These are phyloP conservation scores for Phylloboletellus chloephorus DNA, from an alignment of 1,284 basidiomycete species.

Conservation along the genomic window DNA sequence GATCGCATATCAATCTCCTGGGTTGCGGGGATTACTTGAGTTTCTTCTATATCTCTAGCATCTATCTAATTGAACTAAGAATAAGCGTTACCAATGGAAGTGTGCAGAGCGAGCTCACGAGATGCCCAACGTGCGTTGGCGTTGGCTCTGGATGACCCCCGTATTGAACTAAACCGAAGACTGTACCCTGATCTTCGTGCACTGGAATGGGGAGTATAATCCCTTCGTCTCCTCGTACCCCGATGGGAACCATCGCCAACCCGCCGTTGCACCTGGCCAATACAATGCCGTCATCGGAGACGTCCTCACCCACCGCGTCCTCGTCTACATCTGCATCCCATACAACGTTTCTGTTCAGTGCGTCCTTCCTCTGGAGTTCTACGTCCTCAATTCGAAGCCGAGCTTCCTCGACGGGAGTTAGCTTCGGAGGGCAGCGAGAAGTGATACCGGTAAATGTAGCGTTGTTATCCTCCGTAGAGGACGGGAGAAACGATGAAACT, in stretches of 20 bases:
- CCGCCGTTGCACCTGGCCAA: constrained; percentile 22
- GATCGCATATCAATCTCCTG: constrained; percentile 32
- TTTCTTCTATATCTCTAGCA: constrained; percentile 37
- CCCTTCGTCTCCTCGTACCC: constrained; percentile 44
- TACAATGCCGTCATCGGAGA: constrained; percentile 41
- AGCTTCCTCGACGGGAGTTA: constrained; percentile 54
- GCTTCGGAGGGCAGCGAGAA: constrained; percentile 33
- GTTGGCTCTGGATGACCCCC: constrained; percentile 47
- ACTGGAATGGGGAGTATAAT: constrained; percentile 36
- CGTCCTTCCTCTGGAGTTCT: constrained; percentile 48
- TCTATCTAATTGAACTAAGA: constrained; percentile 15
- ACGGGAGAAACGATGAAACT: constrained; percentile 66
- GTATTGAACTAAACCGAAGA: constrained; percentile 41
- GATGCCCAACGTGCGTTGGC: constrained; percentile 50
- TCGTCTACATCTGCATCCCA: constrained; percentile 51
- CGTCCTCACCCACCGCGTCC: constrained; percentile 49
- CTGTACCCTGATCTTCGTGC: constrained; percentile 15
- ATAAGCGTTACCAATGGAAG: not conserved
- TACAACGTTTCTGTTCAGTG: constrained; percentile 37
- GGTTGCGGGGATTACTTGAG: constrained; percentile 36
- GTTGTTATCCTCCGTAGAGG: constrained; percentile 52
- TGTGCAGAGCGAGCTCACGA: constrained; percentile 38
- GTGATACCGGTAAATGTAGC: constrained; percentile 52
- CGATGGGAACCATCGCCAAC: constrained; percentile 37
- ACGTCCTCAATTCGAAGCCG: constrained; percentile 46